These are phyloP conservation scores for Echites panduratus DNA, from an alignment of 257 asterid genomes.

Conservation along the genomic window DNA sequence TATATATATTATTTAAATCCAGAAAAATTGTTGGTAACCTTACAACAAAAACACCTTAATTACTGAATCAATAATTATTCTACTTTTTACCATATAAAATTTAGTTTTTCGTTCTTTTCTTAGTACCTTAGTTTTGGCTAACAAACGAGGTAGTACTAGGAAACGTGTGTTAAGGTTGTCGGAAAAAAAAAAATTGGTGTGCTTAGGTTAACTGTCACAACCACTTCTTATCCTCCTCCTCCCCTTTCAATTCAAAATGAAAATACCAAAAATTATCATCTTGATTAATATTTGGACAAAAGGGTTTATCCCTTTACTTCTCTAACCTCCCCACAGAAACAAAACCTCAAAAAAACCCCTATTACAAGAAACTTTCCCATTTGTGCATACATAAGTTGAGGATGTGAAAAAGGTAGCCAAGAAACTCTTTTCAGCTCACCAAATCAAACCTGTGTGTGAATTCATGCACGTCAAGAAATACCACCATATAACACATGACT, in stretches of 20 bases:
- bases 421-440: slow-evolving; percentile 45
- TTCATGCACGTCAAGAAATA: slow-evolving; percentile 40
- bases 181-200: slow-evolving; percentile 1
- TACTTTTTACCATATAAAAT: neutral
- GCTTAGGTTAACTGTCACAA: slow-evolving; percentile 22
- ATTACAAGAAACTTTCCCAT: slow-evolving; percentile 17
- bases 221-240: slow-evolving; percentile 4
- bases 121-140: neutral
- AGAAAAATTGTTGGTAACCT: neutral
- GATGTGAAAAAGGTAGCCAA: slow-evolving; percentile 12
- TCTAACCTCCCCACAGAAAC: neutral
- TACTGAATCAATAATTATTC: neutral
- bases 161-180: slow-evolving; percentile 10
- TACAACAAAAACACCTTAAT: neutral
- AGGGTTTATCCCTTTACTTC: neutral
- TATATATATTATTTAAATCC: no score
- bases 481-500: slow-evolving; percentile 34
- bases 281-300: neutral
- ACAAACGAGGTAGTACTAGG: slow-evolving; percentile 4
- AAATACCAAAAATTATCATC: no score
- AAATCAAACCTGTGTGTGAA: slow-evolving; percentile 18
- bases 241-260: neutral
- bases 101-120: neutral
- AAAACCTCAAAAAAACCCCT: slow-evolving; percentile 14
- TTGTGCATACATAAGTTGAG: neutral